Conservation (phyloP, 176 grass and related monocot genomes). For the Calamus simplicifolius region DNA sequence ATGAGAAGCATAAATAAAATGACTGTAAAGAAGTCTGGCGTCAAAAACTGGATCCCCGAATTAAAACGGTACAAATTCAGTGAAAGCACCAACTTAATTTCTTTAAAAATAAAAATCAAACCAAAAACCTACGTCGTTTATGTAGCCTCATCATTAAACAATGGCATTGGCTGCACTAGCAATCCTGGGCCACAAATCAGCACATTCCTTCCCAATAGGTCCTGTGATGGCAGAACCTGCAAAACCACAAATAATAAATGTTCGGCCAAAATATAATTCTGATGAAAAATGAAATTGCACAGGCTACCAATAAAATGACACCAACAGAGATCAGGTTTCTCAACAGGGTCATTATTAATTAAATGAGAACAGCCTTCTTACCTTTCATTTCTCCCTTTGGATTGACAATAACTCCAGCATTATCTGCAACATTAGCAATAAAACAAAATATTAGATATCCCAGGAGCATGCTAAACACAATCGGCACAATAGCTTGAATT, state of each 20-base stretch:
- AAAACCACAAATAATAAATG: neutral
- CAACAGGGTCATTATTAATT: neutral
- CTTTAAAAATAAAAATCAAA: neutral
- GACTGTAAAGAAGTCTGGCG: too few species aligned
- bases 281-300: neutral
- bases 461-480: neutral
- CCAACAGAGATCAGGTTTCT: too few species aligned
- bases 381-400: conserved; percentile 12
- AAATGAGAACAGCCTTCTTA: neutral
- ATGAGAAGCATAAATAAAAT: too few species aligned
- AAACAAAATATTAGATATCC: neutral
- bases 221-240: conserved; percentile 87
- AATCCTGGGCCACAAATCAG: conserved; percentile 89
- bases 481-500: too few species aligned
- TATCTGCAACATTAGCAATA: conserved; percentile 6
- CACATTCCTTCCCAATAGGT: conserved; percentile 87
- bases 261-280: conserved; percentile 2
- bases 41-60: too few species aligned
- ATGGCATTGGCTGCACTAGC: conserved; percentile 81
- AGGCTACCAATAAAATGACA: too few species aligned
- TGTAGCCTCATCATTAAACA: conserved; percentile 25
- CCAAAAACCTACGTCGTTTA: conserved; percentile 9
- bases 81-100: neutral
- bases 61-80: neutral
- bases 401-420: conserved; percentile 8